Evolutionary conservation across 2,329 filamentous ascomycete genomes (phyloP).

Genomic region (Aotearoamyces nothofagi): DNA sequence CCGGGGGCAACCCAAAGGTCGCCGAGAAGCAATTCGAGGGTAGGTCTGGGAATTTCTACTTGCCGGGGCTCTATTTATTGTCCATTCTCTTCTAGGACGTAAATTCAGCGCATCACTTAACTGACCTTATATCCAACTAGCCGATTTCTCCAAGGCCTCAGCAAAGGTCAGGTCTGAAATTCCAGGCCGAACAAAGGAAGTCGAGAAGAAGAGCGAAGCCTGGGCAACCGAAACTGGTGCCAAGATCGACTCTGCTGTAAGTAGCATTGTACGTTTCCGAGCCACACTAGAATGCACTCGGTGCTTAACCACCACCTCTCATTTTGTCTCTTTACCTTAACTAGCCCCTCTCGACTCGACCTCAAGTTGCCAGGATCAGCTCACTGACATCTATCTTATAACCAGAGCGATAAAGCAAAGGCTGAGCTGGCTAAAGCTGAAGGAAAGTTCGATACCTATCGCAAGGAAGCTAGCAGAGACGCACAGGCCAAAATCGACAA

Average conservation of each 20-base stretch:
- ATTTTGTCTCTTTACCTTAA: not conserved
- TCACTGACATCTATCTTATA: constrained; percentile 15
- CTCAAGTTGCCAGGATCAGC: not conserved
- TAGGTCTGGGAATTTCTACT: constrained; percentile 26
- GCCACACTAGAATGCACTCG: too few relatives aligned
- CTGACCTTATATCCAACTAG: constrained; percentile 27
- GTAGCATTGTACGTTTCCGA: too few relatives aligned
- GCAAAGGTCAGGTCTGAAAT: constrained; percentile 51
- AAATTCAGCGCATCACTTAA: not conserved
- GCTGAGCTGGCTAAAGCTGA: constrained; percentile 45
- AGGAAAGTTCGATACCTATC: constrained; percentile 40
- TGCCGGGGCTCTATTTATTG: constrained; percentile 1
- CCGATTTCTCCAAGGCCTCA: constrained; percentile 58
- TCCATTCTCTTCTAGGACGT: not conserved
- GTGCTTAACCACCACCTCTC: too few relatives aligned
- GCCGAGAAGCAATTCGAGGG: constrained; percentile 82
- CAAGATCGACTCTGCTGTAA: constrained; percentile 55
- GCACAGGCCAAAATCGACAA: constrained; percentile 62
- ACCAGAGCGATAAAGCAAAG: constrained; percentile 47
- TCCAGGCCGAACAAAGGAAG: constrained; percentile 44
- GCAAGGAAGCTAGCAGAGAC: constrained; percentile 47
- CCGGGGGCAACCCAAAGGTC: constrained; percentile 65
- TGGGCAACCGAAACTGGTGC: constrained; percentile 44
- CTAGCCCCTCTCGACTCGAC: not conserved
- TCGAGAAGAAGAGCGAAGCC: constrained; percentile 48